Base-by-base conservation (phyloP, 768 basidiomycete genomes). In the Crucibulum laeve region DNA sequence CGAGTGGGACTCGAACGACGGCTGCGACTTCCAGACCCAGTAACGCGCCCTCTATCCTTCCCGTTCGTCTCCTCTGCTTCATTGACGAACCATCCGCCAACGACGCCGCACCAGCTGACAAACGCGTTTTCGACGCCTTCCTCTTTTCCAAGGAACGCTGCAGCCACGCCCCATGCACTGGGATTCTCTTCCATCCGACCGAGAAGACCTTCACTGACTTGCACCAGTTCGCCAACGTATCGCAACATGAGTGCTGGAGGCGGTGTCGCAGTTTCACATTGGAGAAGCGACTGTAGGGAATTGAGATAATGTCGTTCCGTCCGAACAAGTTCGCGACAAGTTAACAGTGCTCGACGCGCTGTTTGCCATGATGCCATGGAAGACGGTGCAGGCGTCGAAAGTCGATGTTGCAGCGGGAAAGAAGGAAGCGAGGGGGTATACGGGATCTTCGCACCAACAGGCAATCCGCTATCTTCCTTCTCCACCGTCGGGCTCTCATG, bases 131-230 rank as follows among this genome's bases (percentile, higher is more conserved):
- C 77, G 17, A 85, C 56, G n/a, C 66, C 64, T 21, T 74, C 69
- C 52, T 80, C 73, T 38, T 63, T 67, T 0, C 69, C 60, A 19
- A 84, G 61, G 49, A 86, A 81, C 5, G 84, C 77, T 4, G 70
- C 66, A 8, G 80, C 75, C 23, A 85, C 76, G 6, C 84, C 84
- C 67, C 72, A 75, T 2, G 79, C 79, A 34, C 80, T 82, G 11
- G 83, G 84, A 42, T 85, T 82, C 23, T 53, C 53, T 25, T 77
- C 69, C 55, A 82, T 71, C n/a, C 62, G 61, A 15, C 59, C 60
- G n/a, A 82, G 50, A 32, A 84, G 63, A 14, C 59, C 58, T 40
- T 76, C 69, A 22, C 81, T 84, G 15, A 68, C 74, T 14, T 56
- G 52, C 25, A 80, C 64, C 8, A 86, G 70, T 5, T 65, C 69